A percentile compares a stretch with the other conserved stretches of the same genome.
These are phyloP conservation scores for Brachypodium distachyon DNA, from an alignment of 202 grass and related monocot genomes.

Conservation along the genomic window DNA sequence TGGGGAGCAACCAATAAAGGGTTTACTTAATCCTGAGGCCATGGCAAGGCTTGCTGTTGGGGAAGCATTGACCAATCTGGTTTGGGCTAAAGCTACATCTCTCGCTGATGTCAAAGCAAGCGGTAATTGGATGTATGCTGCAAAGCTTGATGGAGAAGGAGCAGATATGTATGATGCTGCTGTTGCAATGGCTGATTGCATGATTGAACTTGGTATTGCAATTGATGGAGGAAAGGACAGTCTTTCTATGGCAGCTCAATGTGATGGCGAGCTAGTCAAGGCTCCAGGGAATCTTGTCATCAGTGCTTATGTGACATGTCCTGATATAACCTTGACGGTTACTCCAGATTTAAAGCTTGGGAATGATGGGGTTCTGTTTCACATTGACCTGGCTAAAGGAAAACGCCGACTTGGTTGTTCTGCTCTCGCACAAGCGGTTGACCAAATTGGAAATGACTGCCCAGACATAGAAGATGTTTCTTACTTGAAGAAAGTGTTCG, in stretches of 20 bases:
- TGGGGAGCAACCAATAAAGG: conserved; percentile 88
- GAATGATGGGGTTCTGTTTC: conserved; percentile 64
- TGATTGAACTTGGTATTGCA: conserved; percentile 93
- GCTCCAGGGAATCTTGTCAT: conserved; percentile 93
- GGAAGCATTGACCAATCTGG: conserved; percentile 89
- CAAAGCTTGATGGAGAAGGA: conserved; percentile 89
- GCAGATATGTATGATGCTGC: conserved; percentile 92
- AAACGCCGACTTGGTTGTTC: conserved; percentile 64
- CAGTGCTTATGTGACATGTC: conserved; percentile 80
- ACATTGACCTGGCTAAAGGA: conserved; percentile 84
- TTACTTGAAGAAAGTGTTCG: conserved; percentile 74
- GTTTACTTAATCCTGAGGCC: conserved; percentile 70
- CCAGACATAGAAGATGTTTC: conserved; percentile 75
- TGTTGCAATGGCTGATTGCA: conserved; percentile 65
- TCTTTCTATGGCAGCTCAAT: conserved; percentile 93
- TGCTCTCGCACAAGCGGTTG: conserved; percentile 79
- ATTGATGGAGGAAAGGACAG: conserved; percentile 95
- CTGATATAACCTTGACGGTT: conserved; percentile 87
- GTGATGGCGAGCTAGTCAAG: conserved; percentile 72
- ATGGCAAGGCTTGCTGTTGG: conserved; percentile 84
- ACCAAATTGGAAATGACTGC: conserved; percentile 85
- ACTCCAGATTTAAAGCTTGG: conserved; percentile 91
- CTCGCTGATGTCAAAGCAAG: conserved; percentile 83
- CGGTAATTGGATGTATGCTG: conserved; percentile 97
- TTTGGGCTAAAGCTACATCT: conserved; percentile 86